A percentile compares a stretch with the other conserved stretches of the same genome.
These are phyloP conservation scores for Periconia sp. DNA, from an alignment of 2,329 filamentous ascomycete genomes.

Conservation along the genomic window DNA sequence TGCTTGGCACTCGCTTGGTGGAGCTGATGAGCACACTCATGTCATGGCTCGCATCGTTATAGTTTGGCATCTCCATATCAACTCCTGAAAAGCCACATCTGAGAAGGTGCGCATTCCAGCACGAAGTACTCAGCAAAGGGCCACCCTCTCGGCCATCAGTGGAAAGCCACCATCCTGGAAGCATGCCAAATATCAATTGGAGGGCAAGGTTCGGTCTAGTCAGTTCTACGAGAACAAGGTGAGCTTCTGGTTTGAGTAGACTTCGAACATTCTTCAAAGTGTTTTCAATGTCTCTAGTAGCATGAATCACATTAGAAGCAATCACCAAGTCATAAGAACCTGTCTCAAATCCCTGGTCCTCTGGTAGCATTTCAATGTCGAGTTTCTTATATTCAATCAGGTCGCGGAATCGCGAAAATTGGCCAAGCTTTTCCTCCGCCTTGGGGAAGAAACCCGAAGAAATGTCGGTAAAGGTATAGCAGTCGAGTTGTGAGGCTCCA, in stretches of 20 bases:
- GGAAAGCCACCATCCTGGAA: slow-evolving; percentile 5
- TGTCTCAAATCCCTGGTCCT: slow-evolving; percentile 38
- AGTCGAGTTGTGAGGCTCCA: not conserved
- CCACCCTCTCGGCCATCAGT: not conserved
- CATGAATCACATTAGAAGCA: slow-evolving; percentile 17
- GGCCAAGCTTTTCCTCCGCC: not conserved
- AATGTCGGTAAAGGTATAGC: slow-evolving; percentile 23
- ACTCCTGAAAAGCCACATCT: not conserved
- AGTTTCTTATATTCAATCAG: slow-evolving; percentile 1
- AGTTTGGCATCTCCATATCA: not conserved
- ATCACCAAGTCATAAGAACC: slow-evolving; percentile 13
- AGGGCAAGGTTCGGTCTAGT: not conserved
- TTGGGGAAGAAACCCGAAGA: slow-evolving; percentile 16
- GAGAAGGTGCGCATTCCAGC: not conserved
- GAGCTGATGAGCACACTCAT: not conserved
- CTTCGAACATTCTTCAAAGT: slow-evolving; percentile 13
- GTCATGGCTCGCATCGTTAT: not conserved
- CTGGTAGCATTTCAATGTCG: slow-evolving; percentile 8
- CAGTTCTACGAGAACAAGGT: not conserved
- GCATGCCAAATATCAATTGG: not conserved
- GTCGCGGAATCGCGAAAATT: not conserved
- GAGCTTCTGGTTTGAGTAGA: slow-evolving; percentile 32
- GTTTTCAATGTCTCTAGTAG: slow-evolving; percentile 7
- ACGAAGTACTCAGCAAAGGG: not conserved
- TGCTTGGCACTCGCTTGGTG: too few relatives aligned